Evolutionary conservation across 2,329 filamentous ascomycete species (phyloP).

Genomic region (Aspergillus fijiensis): DNA sequence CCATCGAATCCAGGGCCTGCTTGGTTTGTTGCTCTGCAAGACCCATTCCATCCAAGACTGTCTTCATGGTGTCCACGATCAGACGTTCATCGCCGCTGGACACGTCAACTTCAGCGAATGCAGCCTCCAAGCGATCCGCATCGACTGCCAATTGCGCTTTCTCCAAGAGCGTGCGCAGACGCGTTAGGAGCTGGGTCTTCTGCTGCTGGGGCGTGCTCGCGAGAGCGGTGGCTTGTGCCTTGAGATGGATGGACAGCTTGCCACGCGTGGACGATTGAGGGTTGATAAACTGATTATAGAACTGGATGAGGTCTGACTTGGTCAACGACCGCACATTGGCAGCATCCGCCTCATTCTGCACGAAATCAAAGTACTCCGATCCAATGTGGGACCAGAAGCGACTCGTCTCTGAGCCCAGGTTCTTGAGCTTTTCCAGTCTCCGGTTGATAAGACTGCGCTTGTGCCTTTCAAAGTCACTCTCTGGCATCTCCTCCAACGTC

Average conservation of each 20-base stretch:
- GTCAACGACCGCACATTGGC: conserved; percentile 70
- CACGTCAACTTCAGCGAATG: conserved; percentile 49
- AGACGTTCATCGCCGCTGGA: conserved; percentile 48
- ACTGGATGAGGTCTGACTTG: conserved; percentile 76
- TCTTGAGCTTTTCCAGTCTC: conserved; percentile 87
- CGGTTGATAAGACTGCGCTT: conserved; percentile 87
- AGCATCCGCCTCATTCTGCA: conserved; percentile 77
- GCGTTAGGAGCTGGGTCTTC: conserved; percentile 44
- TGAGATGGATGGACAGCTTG: conserved; percentile 82
- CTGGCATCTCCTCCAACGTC: conserved; percentile 71
- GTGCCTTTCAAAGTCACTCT: conserved; percentile 83
- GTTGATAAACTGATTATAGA: conserved; percentile 73
- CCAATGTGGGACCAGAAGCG: conserved; percentile 84
- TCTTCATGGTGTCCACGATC: conserved; percentile 53
- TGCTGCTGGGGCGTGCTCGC: conserved; percentile 42
- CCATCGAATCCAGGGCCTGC: conserved; percentile 51
- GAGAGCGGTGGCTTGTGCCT: conserved; percentile 65
- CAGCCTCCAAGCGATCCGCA: conserved; percentile 40
- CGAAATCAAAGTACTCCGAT: conserved; percentile 85
- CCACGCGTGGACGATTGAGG: conserved; percentile 71
- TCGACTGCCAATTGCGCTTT: conserved; percentile 49
- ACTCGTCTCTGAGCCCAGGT: conserved; percentile 77
- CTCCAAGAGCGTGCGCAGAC: conserved; percentile 49
- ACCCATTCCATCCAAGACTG: conserved; percentile 51
- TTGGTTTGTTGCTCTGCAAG: conserved; percentile 52